Conservation (phyloP, 768 basidiomycete species). For the Russula earlei region DNA sequence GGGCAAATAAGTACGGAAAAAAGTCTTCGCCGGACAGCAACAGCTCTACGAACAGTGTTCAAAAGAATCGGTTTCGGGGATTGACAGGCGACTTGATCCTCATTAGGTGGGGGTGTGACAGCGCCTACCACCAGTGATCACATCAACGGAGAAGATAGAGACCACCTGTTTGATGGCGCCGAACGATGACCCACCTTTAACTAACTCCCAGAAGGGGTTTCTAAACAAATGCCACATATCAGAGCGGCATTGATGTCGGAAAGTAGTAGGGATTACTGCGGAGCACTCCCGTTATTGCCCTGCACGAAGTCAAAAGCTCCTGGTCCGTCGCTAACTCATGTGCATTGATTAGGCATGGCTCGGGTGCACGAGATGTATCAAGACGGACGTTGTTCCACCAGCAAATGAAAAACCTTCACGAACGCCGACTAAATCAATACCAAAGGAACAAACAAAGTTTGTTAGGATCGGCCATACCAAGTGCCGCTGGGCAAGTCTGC, state of each 20-base stretch:
- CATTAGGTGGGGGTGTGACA: constrained; percentile 54
- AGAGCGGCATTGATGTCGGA: constrained; percentile 2
- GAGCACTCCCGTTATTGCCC: constrained; percentile 51
- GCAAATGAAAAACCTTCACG: constrained; percentile 68
- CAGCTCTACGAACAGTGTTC: constrained; percentile 44
- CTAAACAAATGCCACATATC: constrained; percentile 27
- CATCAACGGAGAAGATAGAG: neutral
- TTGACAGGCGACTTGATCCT: constrained; percentile 60
- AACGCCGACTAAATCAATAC: neutral
- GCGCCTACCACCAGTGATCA: constrained; percentile 31
- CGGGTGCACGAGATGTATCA: neutral
- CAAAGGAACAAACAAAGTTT: constrained; percentile 5
- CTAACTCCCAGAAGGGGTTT: constrained; percentile 75
- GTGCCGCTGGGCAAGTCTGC: constrained; percentile 68
- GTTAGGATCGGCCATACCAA: constrained; percentile 39
- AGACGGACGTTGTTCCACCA: constrained; percentile 65
- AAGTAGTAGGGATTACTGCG: constrained; percentile 33
- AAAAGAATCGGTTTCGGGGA: constrained; percentile 70
- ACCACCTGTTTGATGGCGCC: neutral
- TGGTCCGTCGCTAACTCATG: constrained; percentile 56
- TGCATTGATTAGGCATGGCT: neutral
- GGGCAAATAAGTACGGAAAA: constrained; percentile 8
- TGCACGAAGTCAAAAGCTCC: constrained; percentile 73
- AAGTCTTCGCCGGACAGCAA: neutral
- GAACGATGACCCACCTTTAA: constrained; percentile 41